Percentiles rank a stretch among this genome's conserved stretches.
phyloP scores from a whole-genome alignment of 2,329 filamentous ascomycete species.

The Penicillium janthinellum region DNA sequence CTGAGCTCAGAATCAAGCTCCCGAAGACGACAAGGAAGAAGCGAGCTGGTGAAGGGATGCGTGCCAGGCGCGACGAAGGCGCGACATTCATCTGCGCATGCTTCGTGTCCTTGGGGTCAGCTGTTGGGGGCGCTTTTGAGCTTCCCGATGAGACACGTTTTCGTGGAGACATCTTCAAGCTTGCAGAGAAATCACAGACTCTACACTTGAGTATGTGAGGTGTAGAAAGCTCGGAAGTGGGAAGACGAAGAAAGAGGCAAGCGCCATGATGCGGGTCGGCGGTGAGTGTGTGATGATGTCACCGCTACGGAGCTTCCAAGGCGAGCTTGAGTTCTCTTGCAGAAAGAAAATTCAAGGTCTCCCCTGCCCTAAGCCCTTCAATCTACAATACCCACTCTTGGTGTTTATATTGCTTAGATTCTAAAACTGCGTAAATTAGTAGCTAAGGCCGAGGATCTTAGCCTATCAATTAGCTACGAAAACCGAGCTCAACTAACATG shows the following conservation, averaged over 20 bases:
- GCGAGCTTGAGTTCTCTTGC: background rate
- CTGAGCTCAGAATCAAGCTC: conserved; percentile 63
- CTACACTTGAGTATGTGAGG: background rate
- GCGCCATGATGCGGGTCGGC: conserved; percentile 19
- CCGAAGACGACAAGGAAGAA: conserved; percentile 52
- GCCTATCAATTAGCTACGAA: background rate
- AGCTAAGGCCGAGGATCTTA: background rate
- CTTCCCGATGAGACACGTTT: conserved; percentile 27
- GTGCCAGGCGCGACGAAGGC: conserved; percentile 24
- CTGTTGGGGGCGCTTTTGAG: conserved; percentile 7
- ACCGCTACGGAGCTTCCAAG: conserved; percentile 22
- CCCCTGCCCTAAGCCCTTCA: background rate
- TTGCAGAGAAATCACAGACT: background rate
- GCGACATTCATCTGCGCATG: conserved; percentile 15
- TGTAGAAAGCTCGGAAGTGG: conserved; percentile 1
- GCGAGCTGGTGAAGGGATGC: conserved; percentile 39
- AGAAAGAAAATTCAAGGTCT: conserved; percentile 3
- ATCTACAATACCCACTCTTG: background rate
- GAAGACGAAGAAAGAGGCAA: conserved; percentile 10
- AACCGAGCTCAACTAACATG: too few species aligned
- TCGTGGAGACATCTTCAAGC: conserved; percentile 13
- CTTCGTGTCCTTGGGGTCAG: conserved; percentile 19
- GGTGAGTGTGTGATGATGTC: conserved; percentile 43
- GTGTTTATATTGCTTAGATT: background rate
- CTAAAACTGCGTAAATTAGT: too few species aligned